These are phyloP conservation scores for Rhynchospora breviuscula DNA, from an alignment of 176 grass and related monocot genomes.

Conservation along the genomic window DNA sequence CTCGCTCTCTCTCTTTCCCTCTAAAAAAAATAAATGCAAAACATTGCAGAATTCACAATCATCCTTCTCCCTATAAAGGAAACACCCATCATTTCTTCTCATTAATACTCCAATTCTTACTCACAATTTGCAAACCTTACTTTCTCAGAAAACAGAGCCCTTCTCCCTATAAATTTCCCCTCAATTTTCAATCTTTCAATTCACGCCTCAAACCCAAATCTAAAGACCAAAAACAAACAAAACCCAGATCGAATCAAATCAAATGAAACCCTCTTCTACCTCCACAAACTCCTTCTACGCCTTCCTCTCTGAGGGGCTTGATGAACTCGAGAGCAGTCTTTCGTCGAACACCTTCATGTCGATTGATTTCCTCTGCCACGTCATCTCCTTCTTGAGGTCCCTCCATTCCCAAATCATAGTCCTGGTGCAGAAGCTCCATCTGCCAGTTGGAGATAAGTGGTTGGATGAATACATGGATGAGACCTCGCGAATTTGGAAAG, in stretches of 20 bases:
- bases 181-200: constrained; percentile 13
- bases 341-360: constrained; percentile 35
- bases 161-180: constrained; percentile 22
- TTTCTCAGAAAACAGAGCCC: constrained; percentile 21
- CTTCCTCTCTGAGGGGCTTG: constrained; percentile 61
- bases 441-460: constrained; percentile 83
- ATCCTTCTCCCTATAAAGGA: constrained; percentile 52
- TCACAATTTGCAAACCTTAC: not conserved
- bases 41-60: constrained; percentile 44
- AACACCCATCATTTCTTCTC: constrained; percentile 66
- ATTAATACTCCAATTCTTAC: constrained; percentile 8
- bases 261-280: constrained; percentile 31
- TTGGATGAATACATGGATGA: constrained; percentile 99
- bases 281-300: constrained; percentile 70
- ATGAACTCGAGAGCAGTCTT: constrained; percentile 45
- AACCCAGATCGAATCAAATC: not conserved
- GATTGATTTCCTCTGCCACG: constrained; percentile 47
- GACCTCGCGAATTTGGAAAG: constrained; percentile 84
- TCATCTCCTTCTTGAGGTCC: constrained; percentile 43
- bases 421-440: constrained; percentile 78
- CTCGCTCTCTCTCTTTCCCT: constrained; percentile 6
- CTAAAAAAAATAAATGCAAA: constrained; percentile 25
- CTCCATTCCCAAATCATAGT: constrained; percentile 70
- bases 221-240: not conserved
- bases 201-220: constrained; percentile 7